Evolutionary conservation across 1,284 basidiomycete species (phyloP), one percentile per base, ranked within the genome.

Genomic region (Gomphus bonarii): DNA sequence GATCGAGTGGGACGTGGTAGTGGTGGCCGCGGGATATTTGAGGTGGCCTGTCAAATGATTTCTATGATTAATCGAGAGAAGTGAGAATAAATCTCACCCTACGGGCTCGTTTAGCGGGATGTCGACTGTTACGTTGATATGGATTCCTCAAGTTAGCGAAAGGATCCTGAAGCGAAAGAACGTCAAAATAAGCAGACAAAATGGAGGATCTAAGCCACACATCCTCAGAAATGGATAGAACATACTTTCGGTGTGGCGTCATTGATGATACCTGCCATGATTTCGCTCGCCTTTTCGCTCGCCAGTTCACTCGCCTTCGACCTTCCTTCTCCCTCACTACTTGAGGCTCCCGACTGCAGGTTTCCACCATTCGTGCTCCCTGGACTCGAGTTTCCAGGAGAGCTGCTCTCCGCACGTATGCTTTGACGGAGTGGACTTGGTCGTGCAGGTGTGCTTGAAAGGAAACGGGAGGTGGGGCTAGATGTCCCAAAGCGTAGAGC

Each of bases 341-440:
- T 18, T 5, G 30, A 43, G 38, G 33, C 14, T 52, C 18, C 16
- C 28, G 36, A 22, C 50, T 12, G 16, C 30, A 42, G 40, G 36
- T 20, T 30, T 35, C 14, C 35, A 8, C 20, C 54, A 6, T 46
- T 49, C 14, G 54, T 25, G 22, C 35, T 42, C 11, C 48, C 52
- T 30, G 44, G 30, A 33, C 42, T 48, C 12, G 44, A 33, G 20
- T 35, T 55, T 58, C 54, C 36, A 46, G 65, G 35, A 65, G 65
- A 52, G 65, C 61, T 11, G 64, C 70, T 47, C 65, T 69, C 60
- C 72, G 67, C 50, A 71, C 70, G 84, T 84, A 87, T 10, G 81
- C 72, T 63, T 87, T 60, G 81, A 12, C 85, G 76, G 38, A 88
- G 69, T 11, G 85, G 85, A 5, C 85, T 87, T 5, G 85, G 83